These are phyloP conservation scores for Heritiera fomes DNA, from an alignment of 345 rosid species.

Conservation along the genomic window DNA sequence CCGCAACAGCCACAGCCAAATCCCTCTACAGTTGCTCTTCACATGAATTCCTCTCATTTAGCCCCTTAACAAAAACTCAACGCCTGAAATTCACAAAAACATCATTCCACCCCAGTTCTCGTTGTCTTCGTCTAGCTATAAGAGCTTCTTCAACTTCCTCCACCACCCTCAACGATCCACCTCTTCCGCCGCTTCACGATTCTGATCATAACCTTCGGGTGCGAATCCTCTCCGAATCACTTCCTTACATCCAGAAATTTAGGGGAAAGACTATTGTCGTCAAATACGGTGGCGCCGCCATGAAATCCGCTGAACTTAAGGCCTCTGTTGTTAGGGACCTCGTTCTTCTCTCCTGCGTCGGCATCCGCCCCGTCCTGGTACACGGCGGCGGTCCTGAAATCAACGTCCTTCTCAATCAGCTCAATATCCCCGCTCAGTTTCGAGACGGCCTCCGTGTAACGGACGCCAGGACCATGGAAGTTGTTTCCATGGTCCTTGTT, in stretches of 20 bases:
- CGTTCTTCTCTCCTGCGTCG: conserved; percentile 82
- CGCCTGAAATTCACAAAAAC: no score
- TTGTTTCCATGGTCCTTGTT: conserved; percentile 90
- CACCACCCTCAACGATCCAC: not conserved
- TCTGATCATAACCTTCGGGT: conserved; percentile 46
- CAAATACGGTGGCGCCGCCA: conserved; percentile 96
- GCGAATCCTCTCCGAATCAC: conserved; percentile 78
- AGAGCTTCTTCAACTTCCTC: conserved; percentile 15
- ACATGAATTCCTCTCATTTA: conserved; percentile 19
- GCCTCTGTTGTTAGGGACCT: conserved; percentile 74
- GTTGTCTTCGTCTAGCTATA: no score
- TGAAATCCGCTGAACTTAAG: conserved; percentile 72
- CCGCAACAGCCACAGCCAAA: conserved; percentile 27
- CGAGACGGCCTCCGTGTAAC: conserved; percentile 86
- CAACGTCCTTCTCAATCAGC: conserved; percentile 66
- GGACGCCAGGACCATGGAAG: conserved; percentile 88
- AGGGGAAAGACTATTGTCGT: conserved; percentile 87
- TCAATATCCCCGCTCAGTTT: conserved; percentile 66
- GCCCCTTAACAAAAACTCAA: not conserved
- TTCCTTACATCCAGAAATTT: conserved; percentile 91
- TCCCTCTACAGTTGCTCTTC: conserved; percentile 15
- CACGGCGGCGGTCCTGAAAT: conserved; percentile 96
- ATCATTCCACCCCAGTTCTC: no score
- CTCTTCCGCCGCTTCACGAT: not conserved
- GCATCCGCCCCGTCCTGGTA: conserved; percentile 87